Evolutionary conservation across 139 green algal species (phyloP).

Genomic region (Gonium pectorale): DNA sequence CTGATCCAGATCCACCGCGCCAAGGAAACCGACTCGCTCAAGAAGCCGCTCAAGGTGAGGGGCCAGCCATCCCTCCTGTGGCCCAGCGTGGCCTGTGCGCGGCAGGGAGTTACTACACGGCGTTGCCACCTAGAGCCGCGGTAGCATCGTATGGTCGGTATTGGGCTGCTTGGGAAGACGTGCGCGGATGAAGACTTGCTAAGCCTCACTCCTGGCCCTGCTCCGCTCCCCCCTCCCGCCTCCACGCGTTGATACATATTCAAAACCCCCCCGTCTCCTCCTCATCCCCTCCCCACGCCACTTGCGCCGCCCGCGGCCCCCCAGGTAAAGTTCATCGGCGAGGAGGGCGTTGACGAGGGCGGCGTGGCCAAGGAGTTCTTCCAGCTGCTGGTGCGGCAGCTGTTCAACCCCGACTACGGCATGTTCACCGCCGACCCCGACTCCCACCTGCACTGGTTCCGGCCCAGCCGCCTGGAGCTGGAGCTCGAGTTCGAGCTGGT

Average conservation of each 20-base stretch:
- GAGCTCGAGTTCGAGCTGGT: constrained; percentile 89
- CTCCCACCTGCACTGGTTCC: constrained; percentile 67
- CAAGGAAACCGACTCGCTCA: constrained; percentile 63
- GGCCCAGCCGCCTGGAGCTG: constrained; percentile 66
- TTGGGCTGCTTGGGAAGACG: no score
- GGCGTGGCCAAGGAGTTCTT: constrained; percentile 95
- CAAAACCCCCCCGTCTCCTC: background rate
- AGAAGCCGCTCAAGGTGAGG: constrained; percentile 79
- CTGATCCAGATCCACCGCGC: constrained; percentile 82
- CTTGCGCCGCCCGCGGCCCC: background rate
- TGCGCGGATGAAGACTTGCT: no score
- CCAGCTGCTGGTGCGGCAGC: constrained; percentile 76
- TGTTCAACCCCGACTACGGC: constrained; percentile 86
- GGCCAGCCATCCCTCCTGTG: no score
- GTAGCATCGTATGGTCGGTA: no score
- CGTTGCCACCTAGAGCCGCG: no score
- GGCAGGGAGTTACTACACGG: no score
- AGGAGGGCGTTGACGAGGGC: constrained; percentile 92
- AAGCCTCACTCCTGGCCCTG: no score
- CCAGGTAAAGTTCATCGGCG: constrained; percentile 81
- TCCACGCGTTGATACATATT: background rate
- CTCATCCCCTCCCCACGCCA: background rate
- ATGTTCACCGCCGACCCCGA: constrained; percentile 85
- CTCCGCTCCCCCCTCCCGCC: no score
- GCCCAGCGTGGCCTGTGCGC: no score